Percentiles rank a stretch among this genome's conserved stretches.
These are phyloP conservation scores for Mycosarcoma maydis DNA, from an alignment of 1,284 basidiomycete species.

Conservation along the genomic window DNA sequence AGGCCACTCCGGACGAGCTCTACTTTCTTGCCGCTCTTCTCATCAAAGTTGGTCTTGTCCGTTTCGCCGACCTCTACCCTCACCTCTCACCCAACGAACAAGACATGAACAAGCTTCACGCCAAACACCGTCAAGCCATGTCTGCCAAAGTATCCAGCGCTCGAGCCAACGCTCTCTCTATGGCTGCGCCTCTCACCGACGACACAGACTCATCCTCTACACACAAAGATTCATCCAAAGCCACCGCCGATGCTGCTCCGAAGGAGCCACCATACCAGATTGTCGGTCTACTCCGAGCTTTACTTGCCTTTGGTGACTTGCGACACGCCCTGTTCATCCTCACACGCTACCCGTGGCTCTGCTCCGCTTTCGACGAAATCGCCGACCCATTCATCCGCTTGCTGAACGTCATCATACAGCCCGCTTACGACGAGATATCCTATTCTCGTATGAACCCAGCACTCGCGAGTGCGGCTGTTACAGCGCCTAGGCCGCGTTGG, in stretches of 20 bases:
- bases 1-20: conserved; percentile 76
- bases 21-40: conserved; percentile 86
- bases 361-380: conserved; percentile 79
- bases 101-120: conserved; percentile 69
- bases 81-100: conserved; percentile 73
- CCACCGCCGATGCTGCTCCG: conserved; percentile 68
- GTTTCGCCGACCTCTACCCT: conserved; percentile 83
- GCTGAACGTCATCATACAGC: conserved; percentile 55
- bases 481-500: conserved; percentile 62
- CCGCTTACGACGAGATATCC: conserved; percentile 54
- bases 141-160: conserved; percentile 72
- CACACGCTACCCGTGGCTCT: conserved; percentile 84
- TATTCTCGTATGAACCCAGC: conserved; percentile 73
- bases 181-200: conserved; percentile 84
- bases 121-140: conserved; percentile 77
- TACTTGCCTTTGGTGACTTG: conserved; percentile 85
- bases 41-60: conserved; percentile 85
- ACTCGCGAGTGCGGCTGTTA: conserved; percentile 68
- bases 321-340: conserved; percentile 81
- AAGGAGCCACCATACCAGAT: conserved; percentile 81
- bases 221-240: conserved; percentile 48
- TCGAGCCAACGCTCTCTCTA: conserved; percentile 79
- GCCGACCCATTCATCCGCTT: conserved; percentile 75
- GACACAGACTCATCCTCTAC: conserved; percentile 62
- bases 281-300: conserved; percentile 79